Evolutionary conservation across 2,329 filamentous ascomycete genomes (phyloP), one percentile per base, ranked within the genome.

Genomic region (Aureobasidium namibiae): DNA sequence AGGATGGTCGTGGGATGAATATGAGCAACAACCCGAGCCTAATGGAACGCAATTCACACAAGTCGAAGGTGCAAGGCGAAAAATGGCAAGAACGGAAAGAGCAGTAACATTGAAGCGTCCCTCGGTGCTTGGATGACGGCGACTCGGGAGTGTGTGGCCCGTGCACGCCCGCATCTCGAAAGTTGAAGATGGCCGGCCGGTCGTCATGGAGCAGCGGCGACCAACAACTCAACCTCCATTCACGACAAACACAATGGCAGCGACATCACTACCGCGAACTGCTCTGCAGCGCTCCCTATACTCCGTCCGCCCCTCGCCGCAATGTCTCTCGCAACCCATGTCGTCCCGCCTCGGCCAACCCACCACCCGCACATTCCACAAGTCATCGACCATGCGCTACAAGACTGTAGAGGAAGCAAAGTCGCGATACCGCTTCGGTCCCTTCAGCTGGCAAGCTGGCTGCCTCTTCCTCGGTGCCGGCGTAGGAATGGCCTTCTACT

Each of bases 401-500:
- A 75, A 75, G 63, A 75, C 75, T 14, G 70, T 78, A 18, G 63
- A 78, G 66, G 71, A 78, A 67, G 75, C 75, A 29, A 76, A 75
- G 62, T 68, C 75, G 41, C 69, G 72, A 31, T 71, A 77, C 65
- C 72, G 71, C 52, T 72, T 74, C 42, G 78, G 78, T 33, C 94
- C 94, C 31, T 97, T 99, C 78, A 96, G 92, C 57, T 92, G 89
- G 84, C 92, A 90, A 75, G 88, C 92, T 33, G 92, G 90, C 18
- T 66, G 91, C 53, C 80, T 99, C 63, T 97, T 99, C 77, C 80
- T 97, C 64, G 70, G 82, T 48, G 88, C 91, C 2, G 91, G 89
- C 66, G 85, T 77, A 13, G 87, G 84, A 29, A 80, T 99, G 68
- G 85, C 91, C 62, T 83, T 89, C 75, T 99, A 97, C 73, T 97